A percentile compares a stretch with the other conserved stretches of the same genome.
Conservation (phyloP, 108 stramenopile species). For the Conticribra guillardii region DNA sequence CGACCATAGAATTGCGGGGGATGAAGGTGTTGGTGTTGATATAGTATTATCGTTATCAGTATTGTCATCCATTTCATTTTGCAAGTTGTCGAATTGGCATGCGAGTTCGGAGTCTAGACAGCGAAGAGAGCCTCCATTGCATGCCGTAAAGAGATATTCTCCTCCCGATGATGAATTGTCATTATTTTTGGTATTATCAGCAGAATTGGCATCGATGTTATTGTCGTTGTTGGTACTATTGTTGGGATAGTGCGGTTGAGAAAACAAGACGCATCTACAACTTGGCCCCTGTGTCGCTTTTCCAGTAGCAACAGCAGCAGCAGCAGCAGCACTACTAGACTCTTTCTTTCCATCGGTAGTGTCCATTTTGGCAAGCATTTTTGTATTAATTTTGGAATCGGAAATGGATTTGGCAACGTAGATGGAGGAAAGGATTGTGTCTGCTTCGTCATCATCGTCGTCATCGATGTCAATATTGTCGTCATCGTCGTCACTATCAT, state of each 20-base stretch:
- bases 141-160: constrained; percentile 66
- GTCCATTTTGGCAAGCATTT: constrained; percentile 34
- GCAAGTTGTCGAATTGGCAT: constrained; percentile 45
- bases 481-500: constrained; percentile 21
- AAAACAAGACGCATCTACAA: constrained; percentile 74
- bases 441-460: constrained; percentile 63
- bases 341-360: no score
- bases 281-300: constrained; percentile 47
- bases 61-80: constrained; percentile 5
- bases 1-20: constrained; percentile 62
- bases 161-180: no score
- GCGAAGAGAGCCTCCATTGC: constrained; percentile 68
- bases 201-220: background rate
- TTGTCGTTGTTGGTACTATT: background rate
- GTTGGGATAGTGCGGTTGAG: constrained; percentile 9
- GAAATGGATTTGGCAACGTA: constrained; percentile 38
- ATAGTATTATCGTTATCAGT: no score
- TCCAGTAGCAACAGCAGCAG: background rate
- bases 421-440: constrained; percentile 81
- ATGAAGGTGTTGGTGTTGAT: no score
- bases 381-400: constrained; percentile 11
- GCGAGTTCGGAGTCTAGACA: constrained; percentile 65
- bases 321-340: no score
- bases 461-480: constrained; percentile 21
- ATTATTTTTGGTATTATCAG: no score